A percentile compares a stretch with the other conserved stretches of the same genome.
Evolutionary conservation across 192 early-diverging fungal genomes (phyloP).

Genomic region (Coemansia asiatica): DNA sequence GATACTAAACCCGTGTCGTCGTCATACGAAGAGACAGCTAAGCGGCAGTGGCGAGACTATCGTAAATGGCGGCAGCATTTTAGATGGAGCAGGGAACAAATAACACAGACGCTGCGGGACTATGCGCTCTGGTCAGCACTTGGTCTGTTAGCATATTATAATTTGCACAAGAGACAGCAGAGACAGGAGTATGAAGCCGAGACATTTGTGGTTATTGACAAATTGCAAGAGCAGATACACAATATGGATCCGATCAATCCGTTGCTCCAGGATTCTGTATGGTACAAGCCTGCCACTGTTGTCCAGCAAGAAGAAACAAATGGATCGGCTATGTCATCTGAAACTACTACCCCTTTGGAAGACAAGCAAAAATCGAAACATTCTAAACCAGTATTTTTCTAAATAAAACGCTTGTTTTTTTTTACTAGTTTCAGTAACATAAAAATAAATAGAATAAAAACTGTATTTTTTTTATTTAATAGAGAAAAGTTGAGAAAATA

Average conservation of each 20-base stretch:
- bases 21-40: constrained; percentile 33
- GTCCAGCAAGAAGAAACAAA: not conserved
- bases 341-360: not conserved
- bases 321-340: no score
- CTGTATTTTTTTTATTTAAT: constrained; percentile 1
- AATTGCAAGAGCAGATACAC: constrained; percentile 26
- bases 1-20: not conserved
- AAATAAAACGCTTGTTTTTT: not conserved
- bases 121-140: constrained; percentile 42
- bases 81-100: constrained; percentile 24
- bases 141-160: constrained; percentile 39
- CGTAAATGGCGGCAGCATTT: constrained; percentile 46
- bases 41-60: constrained; percentile 38
- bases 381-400: constrained; percentile 5
- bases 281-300: not conserved
- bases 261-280: constrained; percentile 17
- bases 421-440: not conserved
- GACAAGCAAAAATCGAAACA: not conserved
- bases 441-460: not conserved
- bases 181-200: constrained; percentile 34
- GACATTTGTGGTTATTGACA: constrained; percentile 37
- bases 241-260: constrained; percentile 25
- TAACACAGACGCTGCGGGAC: constrained; percentile 23
- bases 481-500: not conserved
- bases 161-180: constrained; percentile 33